A percentile compares a stretch with the other conserved stretches of the same genome.
Evolutionary conservation across 495 filamentous ascomycete genomes (phyloP).

Genomic region (Parmelia sp.): DNA sequence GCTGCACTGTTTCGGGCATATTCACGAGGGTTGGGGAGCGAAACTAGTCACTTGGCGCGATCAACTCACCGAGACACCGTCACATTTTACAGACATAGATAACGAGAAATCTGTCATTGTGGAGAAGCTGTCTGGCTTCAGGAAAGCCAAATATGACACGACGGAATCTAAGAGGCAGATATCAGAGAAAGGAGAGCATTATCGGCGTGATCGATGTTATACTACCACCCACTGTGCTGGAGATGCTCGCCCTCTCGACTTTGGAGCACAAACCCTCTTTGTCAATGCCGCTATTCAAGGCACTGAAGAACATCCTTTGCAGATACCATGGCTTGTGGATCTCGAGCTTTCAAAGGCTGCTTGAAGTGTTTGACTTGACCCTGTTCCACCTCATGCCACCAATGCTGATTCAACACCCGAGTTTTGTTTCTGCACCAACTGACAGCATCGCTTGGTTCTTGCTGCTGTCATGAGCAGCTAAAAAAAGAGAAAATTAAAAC

Average conservation of each 20-base stretch:
- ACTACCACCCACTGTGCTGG: slow-evolving; percentile 33
- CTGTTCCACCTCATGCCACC: too few relatives aligned
- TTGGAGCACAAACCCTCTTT: slow-evolving; percentile 52
- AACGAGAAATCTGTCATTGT: slow-evolving; percentile 38
- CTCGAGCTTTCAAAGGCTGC: slow-evolving; percentile 39
- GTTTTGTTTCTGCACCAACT: too few relatives aligned
- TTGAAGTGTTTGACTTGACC: background rate
- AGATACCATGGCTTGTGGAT: slow-evolving; percentile 51
- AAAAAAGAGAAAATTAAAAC: too few relatives aligned
- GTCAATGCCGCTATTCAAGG: slow-evolving; percentile 58
- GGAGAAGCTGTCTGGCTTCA: slow-evolving; percentile 35
- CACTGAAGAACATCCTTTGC: slow-evolving; percentile 30
- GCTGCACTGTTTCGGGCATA: slow-evolving; percentile 69
- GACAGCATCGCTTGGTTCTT: too few relatives aligned
- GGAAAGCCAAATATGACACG: slow-evolving; percentile 16
- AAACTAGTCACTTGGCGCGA: slow-evolving; percentile 51
- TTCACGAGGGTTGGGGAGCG: slow-evolving; percentile 63
- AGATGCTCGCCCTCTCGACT: slow-evolving; percentile 31
- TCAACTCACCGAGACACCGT: slow-evolving; percentile 31
- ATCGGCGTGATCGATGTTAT: slow-evolving; percentile 20
- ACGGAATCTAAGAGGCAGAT: slow-evolving; percentile 11
- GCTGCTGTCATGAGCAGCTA: too few relatives aligned
- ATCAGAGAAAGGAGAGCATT: slow-evolving; percentile 8
- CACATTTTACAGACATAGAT: slow-evolving; percentile 43
- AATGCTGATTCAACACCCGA: too few relatives aligned